Base-by-base conservation (phyloP, 2,329 filamentous ascomycete genomes). In the Stemphylium vesicarium region DNA sequence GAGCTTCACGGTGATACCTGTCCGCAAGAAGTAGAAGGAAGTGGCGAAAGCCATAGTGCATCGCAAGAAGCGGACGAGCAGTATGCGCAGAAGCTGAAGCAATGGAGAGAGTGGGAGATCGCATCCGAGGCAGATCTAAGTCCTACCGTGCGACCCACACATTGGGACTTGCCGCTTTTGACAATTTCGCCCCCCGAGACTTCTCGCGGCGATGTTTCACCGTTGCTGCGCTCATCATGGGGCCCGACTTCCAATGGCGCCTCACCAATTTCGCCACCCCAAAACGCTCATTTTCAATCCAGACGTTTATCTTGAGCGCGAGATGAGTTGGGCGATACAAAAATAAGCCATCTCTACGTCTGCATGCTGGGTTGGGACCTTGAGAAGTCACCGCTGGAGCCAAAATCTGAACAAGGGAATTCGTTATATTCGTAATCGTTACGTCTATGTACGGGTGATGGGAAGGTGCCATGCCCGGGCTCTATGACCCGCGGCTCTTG, bases 1-100 rank as follows among this genome's bases (percentile, higher is more conserved):
- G 66, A 69, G 43, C 38, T 69, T 12, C 62, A 65, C 16, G 59
- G 57, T 12, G 51, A 53, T 15, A 54, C 50, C 9, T 47, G 62
- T 38, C 54, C 42, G 3, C 64, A 65, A 42, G 64, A 65, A 45
- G 42, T 66, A 18, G 61, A 64, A 8, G 52, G 52, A 5, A 48
- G 42, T 13, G 15, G 6, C 15, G 50, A 38, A 8, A 42, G 53
- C 20, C 10, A 50, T 40, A 22, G 40, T 43, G 24, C 9, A 32
- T 24, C 37, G 9, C 15, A 50, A 20, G 62, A 59, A 31, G 62
- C 53, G 13, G 56, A 59, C 11, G 53, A 56, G 20, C 22, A 41
- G 9, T 59, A 60, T 31, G 43, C 40, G 7, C 44, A 47, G 12
- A 53, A 54, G 15, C 18, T 43, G 11, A 48, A 57, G 13, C 59